These are phyloP conservation scores for Pleoardoris graminearum DNA, from an alignment of 2,329 filamentous ascomycete genomes.

Conservation along the genomic window DNA sequence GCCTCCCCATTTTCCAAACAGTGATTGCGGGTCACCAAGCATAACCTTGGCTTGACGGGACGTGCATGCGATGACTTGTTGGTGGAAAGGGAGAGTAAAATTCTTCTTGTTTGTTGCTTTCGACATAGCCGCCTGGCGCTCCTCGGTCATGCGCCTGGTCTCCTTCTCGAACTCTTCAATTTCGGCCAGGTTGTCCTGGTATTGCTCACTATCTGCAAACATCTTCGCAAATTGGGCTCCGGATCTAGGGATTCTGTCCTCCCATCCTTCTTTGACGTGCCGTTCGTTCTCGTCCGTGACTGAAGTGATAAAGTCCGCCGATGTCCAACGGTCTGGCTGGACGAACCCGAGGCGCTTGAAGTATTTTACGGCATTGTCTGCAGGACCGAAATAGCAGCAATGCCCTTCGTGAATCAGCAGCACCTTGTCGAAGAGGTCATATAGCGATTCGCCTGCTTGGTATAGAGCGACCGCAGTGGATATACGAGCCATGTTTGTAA, in stretches of 20 bases:
- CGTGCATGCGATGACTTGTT: conserved; percentile 47
- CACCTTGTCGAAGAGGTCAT: conserved; percentile 46
- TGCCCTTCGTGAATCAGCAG: conserved; percentile 47
- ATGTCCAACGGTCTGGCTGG: conserved; percentile 68
- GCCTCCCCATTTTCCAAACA: conserved; percentile 57
- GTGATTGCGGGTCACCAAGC: conserved; percentile 56
- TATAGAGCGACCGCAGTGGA: conserved; percentile 71
- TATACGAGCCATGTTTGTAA: conserved; percentile 65
- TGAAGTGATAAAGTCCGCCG: conserved; percentile 72
- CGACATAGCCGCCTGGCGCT: conserved; percentile 35
- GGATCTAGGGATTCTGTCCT: conserved; percentile 60
- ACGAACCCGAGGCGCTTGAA: conserved; percentile 70
- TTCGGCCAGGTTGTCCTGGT: conserved; percentile 44
- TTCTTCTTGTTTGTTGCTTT: conserved; percentile 49
- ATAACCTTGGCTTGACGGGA: conserved; percentile 54
- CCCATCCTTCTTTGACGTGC: conserved; percentile 59
- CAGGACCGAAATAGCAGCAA: conserved; percentile 64
- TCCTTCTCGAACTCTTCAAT: conserved; percentile 47
- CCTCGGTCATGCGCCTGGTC: conserved; percentile 34
- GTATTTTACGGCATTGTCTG: conserved; percentile 64
- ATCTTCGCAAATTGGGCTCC: conserved; percentile 58
- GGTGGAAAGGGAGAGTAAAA: conserved; percentile 44
- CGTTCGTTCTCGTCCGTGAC: conserved; percentile 67
- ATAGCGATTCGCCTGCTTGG: conserved; percentile 59
- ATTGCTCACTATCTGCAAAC: conserved; percentile 43